Evolutionary conservation across 441 rosid species (phyloP), one percentile per base, ranked within the genome.

Genomic region (Kokia cookei): DNA sequence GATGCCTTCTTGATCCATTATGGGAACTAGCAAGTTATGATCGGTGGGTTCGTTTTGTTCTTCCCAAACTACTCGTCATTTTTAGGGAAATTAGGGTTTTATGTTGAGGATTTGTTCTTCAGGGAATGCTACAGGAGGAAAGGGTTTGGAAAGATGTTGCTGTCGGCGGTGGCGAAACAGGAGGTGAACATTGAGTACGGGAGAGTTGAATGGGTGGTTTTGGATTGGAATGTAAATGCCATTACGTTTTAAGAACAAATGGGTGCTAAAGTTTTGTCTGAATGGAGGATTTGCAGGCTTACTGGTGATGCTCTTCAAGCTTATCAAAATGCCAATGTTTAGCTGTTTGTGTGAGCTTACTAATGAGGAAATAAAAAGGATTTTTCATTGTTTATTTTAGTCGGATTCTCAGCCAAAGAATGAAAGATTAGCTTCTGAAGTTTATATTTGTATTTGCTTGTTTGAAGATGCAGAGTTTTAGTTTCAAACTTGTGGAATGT

Each of bases 161-260:
- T 92, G 47, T 73, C 86, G 0, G 94, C 98, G 5, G 97, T 93
- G 73, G 93, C 98, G 13, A 80, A 73, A 40, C 99, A 93, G 79
- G 97, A 96, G 7, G 96, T 86, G 85, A 89, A 87, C 72, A 91
- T 94, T 96, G 94, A 86, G 51, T 93, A 93, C 40, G 97, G 94
- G 13, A 90, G 96, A 75, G 98, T 94, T 8, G 96, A 91, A 62
- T 93, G 97, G 97, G 77, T 82, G 48, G 99, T 93, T 61, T 95
- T 93, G 75, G 97, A 91, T 75, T 93, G 98, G 99, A 93, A 94
- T 78, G 83, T 79, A 15, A 90, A 93, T 77, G 97, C 94, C 7
- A 91, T 94, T 4, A 85, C 85, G 77, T 93, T 94, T 29, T 91
- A 91, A 29, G 94, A 94, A 73, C 90, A 87, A 37, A 92, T 94